Evolutionary conservation across 2,329 filamentous ascomycete species (phyloP).

Genomic region (Nemania serpens): DNA sequence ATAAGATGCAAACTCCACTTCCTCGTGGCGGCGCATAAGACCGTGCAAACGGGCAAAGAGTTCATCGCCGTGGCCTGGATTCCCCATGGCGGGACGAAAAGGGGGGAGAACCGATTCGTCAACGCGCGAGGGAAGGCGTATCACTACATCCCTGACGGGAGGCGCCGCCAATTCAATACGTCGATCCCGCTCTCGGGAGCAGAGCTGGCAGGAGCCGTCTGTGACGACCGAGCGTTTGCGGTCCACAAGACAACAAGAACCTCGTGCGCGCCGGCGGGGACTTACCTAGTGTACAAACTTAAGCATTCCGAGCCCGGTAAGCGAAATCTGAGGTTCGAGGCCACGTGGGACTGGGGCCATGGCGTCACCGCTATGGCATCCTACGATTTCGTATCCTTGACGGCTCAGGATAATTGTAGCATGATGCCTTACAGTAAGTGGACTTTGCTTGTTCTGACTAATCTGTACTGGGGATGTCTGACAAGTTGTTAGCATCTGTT

Average conservation of each 20-base stretch:
- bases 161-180: slow-evolving; percentile 2
- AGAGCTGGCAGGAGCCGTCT: not conserved
- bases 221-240: not conserved
- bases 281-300: slow-evolving; percentile 3
- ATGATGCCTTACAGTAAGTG: slow-evolving; percentile 7
- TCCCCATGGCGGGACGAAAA: not conserved
- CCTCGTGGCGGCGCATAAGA: slow-evolving; percentile 1
- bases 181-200: not conserved
- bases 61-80: slow-evolving; percentile 15
- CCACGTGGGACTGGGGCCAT: slow-evolving; percentile 1
- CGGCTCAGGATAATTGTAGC: not conserved
- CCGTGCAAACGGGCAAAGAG: slow-evolving; percentile 8
- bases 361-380: not conserved
- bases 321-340: slow-evolving; percentile 6
- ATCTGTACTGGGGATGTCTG: not conserved
- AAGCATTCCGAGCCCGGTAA: not conserved
- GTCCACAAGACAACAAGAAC: not conserved
- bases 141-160: not conserved
- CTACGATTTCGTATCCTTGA: not conserved
- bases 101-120: not conserved
- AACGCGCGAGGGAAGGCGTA: not conserved
- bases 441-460: not conserved
- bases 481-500: not conserved
- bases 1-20: slow-evolving; percentile 8
- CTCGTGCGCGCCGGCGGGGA: slow-evolving; percentile 6